Base-by-base conservation (phyloP, 2,329 filamentous ascomycete genomes). In the Hypoxylon sp. region DNA sequence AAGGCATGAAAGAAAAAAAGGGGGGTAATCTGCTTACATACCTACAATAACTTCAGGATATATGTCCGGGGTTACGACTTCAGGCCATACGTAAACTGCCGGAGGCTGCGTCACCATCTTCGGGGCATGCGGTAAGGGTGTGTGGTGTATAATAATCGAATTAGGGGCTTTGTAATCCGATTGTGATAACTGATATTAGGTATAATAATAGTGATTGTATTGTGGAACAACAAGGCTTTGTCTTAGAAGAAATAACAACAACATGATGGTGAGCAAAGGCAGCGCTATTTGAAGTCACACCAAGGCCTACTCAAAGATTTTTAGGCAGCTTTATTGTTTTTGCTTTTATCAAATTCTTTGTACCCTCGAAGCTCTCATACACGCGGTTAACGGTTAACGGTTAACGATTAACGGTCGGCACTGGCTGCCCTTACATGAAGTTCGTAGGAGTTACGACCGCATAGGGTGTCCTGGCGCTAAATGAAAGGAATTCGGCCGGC, bases 101-200 rank as follows among this genome's bases (percentile, higher is more conserved):
- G 61, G 44, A 42, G 33, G 48, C 52, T 68, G 64, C 54, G 54
- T 65, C 65, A 60, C 68, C 64, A 59, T 70, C 22, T 22, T 67
- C 31, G 50, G 24, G 44, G 26, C 58, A n/a, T 35, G 37, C 37
- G 47, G 48, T 56, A 5, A 26, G 17, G 48, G 51, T 10, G 37
- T 58, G n/a, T 52, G 19, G 19, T 22, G 19, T 22, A 22, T 22
- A 22, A 50, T n/a, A 22, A 44, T 53, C 44, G 57, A 50, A 62
- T 58, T 53, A 68, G n/a, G 14, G 52, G 31, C 56, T 29, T 56
- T 51, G 61, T 65, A 54, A 68, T 48, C 56, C 17, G 22, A 35
- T 44, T 11, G 11, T 54, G 31, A 37, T 51, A 46, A 39, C 13
- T 58, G 55, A 39, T 50, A 24, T 50, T 48, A 56, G 42, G 33